These are phyloP conservation scores for Pseudogymnoascus destructans DNA, from an alignment of 2,329 filamentous ascomycete genomes.

Conservation along the genomic window DNA sequence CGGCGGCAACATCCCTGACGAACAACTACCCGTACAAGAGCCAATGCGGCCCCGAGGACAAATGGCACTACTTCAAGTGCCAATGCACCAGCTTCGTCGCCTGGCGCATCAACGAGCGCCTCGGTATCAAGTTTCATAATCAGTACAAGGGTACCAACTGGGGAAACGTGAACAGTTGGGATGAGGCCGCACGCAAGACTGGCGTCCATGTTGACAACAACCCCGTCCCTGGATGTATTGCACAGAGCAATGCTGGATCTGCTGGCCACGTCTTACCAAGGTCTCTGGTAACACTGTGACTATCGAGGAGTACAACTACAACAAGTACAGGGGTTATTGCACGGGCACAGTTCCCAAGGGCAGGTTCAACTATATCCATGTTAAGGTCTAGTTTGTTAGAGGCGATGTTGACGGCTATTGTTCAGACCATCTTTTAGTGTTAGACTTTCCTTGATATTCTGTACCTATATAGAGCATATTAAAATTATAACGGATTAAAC, in stretches of 20 bases:
- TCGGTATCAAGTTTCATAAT: slow-evolving; percentile 10
- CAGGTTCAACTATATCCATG: slow-evolving; percentile 11
- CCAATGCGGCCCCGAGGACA: neutral
- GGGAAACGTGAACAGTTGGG: neutral
- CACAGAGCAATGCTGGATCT: slow-evolving; percentile 12
- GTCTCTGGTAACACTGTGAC: slow-evolving; percentile 9
- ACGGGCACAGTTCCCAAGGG: slow-evolving; percentile 9
- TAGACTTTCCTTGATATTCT: neutral
- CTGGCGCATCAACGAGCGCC: slow-evolving; percentile 11
- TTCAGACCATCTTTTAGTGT: neutral
- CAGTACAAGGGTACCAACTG: slow-evolving; percentile 9
- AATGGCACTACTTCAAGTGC: slow-evolving; percentile 12
- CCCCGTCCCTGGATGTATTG: slow-evolving; percentile 11
- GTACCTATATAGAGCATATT: neutral
- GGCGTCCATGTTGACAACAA: slow-evolving; percentile 11
- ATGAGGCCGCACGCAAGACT: neutral
- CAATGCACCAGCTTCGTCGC: slow-evolving; percentile 13
- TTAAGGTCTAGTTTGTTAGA: neutral
- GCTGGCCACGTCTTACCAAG: slow-evolving; percentile 7
- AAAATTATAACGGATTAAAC: neutral
- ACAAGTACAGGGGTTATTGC: neutral
- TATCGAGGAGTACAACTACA: slow-evolving; percentile 13
- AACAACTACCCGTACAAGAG: neutral
- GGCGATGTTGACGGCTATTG: neutral
- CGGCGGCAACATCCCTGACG: neutral